Base-by-base conservation (phyloP, 192 early-diverging fungal species). In the Hyaloraphidium curvatum region DNA sequence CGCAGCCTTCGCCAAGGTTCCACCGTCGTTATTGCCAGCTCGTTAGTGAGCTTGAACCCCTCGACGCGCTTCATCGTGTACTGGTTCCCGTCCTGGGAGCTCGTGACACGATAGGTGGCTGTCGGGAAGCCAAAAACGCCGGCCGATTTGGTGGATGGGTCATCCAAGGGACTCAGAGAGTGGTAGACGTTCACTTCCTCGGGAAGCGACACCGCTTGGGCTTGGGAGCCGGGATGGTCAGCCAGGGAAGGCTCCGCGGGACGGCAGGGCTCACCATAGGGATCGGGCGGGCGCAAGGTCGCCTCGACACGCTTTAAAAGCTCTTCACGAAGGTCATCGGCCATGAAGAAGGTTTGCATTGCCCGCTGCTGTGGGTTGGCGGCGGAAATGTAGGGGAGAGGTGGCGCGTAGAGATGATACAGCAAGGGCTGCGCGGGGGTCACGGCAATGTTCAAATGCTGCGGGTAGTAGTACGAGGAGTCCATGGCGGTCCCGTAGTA, bases 171-270 rank as follows among this genome's bases (percentile, higher is more conserved):
- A 37, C 67, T 80, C 2, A 89, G 62, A 21, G 84, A 80, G 62
- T 95, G 85, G 66, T 97, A 97, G 41, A 79, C 78, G 70, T 95
- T 84, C 16, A 95, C 61, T 58, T 90, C 85, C 54, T 69, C 68
- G 0, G 85, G 85, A 5, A 88, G 22, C 50, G 50, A 2, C 55
- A 11, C 22, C 70, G 74, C 25, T 70, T 37, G 13, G 35, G 43
- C 41, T 55, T 58, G 11, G 51, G 62, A 7, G 74, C 75, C 28
- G 74, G 71, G 58, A 40, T 27, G 23, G 14, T 41, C 31, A 40
- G 11, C 17, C 35, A 30, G 48, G 7, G 39, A 33, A 61, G n/a
- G n/a, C n/a, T n/a, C n/a, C n/a, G n/a, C n/a, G n/a, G 62, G 31
- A 69, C 30, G 16, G 66, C 69, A 60, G 30, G 25, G 27, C 21